Percentiles rank a stretch among this genome's conserved stretches.
Evolutionary conservation across 2,329 filamentous ascomycete species (phyloP).

Genomic region (Fusarium algeriense): DNA sequence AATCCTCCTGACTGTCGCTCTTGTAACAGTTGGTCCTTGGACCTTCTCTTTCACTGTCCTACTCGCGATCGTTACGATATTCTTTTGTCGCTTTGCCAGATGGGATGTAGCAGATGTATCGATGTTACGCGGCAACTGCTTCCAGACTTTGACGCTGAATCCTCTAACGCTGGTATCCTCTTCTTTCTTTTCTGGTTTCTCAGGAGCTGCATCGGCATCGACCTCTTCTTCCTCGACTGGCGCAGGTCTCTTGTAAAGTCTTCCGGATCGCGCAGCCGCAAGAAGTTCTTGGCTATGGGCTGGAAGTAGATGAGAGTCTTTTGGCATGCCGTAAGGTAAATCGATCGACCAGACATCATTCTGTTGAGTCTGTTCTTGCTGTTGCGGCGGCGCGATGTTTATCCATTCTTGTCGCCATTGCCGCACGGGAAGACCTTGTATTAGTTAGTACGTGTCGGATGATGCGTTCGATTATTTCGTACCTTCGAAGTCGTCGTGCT

Average conservation of each 20-base stretch:
- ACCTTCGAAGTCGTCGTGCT: conserved; percentile 74
- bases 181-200: conserved; percentile 72
- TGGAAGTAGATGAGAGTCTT: conserved; percentile 82
- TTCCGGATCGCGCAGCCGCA: conserved; percentile 81
- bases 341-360: conserved; percentile 81
- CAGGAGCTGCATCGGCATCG: conserved; percentile 61
- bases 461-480: conserved; percentile 23
- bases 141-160: conserved; percentile 71
- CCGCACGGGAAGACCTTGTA: conserved; percentile 83
- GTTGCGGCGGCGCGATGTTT: conserved; percentile 73
- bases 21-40: conserved; percentile 72
- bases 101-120: conserved; percentile 66
- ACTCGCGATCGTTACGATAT: conserved; percentile 68
- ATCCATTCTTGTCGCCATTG: conserved; percentile 86
- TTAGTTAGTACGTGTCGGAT: conserved; percentile 36
- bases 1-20: conserved; percentile 82
- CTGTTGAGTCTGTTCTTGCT: conserved; percentile 71
- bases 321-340: conserved; percentile 83
- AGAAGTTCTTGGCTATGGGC: conserved; percentile 86
- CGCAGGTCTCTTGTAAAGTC: conserved; percentile 78
- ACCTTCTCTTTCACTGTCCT: conserved; percentile 61
- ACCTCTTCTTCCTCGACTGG: conserved; percentile 71
- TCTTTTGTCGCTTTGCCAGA: conserved; percentile 72
- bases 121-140: conserved; percentile 69
- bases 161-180: conserved; percentile 68